Base-by-base conservation (phyloP, 306 rosid genomes). In the Alnus rubra region DNA sequence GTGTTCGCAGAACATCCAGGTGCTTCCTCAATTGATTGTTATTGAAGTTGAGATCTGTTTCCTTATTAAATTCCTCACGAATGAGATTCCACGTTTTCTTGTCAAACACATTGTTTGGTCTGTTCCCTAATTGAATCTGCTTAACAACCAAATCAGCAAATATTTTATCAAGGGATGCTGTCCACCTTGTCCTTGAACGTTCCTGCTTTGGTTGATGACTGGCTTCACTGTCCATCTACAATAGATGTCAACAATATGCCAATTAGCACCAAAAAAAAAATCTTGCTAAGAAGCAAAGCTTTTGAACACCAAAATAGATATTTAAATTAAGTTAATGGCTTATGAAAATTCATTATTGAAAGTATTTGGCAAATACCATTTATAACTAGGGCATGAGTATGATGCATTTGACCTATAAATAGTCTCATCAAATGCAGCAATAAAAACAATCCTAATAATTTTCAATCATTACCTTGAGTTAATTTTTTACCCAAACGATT, bases 111-210 rank as follows among this genome's bases (percentile, higher is more conserved):
- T 90, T 89, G 85, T 93, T 93, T 35, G 92, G 95, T 71, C 95
- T 85, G 74, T 87, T 93, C 67, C 97, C 95, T 39, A 89, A 78
- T 65, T 91, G 98, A 83, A 91, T 93, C 78, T 93, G 97, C 87
- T 90, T 86, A 48, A 88, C 90, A 76, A 91, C 93, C 90, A 93
- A 81, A 70, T 93, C 97, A 7, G 98, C 94, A 79, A 93, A 93
- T 81, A 92, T 87, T 91, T 88, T 89, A 88, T 93, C 97, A 30
- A 93, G 97, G 51, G 93, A 78, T 54, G 98, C 83, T 19, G 98
- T 91, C 98, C 98, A 93, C 90, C 98, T 89, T 42, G 98, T 93
- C 88, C 98, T 91, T 3, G 94, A 93, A 31, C 98, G 97, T 77
- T 93, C 94, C 37, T 86, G 93, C 88, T 91, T 93, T 77, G 85